Evolutionary conservation across 139 green algal genomes (phyloP), one percentile per base, ranked within the genome.

Genomic region (Coccomyxa sp.): DNA sequence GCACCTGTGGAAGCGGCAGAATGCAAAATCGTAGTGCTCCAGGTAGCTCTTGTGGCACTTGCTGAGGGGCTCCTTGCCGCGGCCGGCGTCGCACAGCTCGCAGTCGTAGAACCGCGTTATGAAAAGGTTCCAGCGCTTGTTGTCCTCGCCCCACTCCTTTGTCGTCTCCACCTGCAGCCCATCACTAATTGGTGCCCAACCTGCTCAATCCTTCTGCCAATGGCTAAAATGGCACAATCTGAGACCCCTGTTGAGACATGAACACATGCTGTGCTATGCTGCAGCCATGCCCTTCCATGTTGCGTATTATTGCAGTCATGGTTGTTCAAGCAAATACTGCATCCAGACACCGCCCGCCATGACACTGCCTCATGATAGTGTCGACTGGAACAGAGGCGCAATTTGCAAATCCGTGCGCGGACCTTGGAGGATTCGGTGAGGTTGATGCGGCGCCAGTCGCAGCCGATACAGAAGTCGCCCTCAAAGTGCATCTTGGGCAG

Each of bases 91-190:
- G 79, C 79, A 83, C 60, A 59, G 1, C 63, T 83, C 59, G 28
- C 79, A 83, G 28, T 83, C 79, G 28, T 66, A 83, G 60, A 83
- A 83, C 1, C 79, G 59, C 16, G 60, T 63, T 16, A 76, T 83
- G 60, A 83, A 83, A 9, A 83, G 79, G 18, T 83, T 83, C 79
- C 79, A 83, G 0, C 31, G 15, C 79, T 76, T 83, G 79, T 83
- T 83, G 17, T 45, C 79, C 25, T 83, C 79, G 14, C 79, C 79
- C 79, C 79, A 83, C 59, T 28, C 79, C 60, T 77, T 83, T 13
- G 79, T 83, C 60, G 58, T 77, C 59, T 60, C 28, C 10, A 83
- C 38, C 59, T 77, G 31, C 63, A 11, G 63, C 38, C 38, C n/a
- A n/a, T n/a, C n/a, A n/a, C n/a, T n/a, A n/a, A n/a, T n/a, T n/a